Evolutionary conservation across 306 rosid species (phyloP).

Genomic region (Ochetophila trinervis): DNA sequence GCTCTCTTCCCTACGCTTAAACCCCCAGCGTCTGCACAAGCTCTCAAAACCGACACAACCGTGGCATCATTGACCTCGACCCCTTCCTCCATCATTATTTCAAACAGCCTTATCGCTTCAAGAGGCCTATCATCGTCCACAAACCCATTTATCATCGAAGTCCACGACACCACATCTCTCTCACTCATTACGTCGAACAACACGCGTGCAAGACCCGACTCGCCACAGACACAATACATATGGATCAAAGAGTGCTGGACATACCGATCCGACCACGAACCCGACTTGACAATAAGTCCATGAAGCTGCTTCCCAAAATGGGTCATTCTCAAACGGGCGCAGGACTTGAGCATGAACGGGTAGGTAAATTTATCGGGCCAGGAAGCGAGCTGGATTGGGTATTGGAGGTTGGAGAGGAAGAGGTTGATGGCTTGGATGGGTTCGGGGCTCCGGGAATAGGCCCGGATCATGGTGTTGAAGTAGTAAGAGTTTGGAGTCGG

Average conservation of each 20-base stretch:
- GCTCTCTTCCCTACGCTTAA: constrained; percentile 41
- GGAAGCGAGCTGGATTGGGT: constrained; percentile 3
- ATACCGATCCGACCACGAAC: constrained; percentile 34
- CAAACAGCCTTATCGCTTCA: constrained; percentile 43
- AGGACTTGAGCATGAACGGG: constrained; percentile 47
- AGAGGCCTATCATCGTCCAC: constrained; percentile 26
- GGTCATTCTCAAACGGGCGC: constrained; percentile 35
- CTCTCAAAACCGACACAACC: constrained; percentile 39
- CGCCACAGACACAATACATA: constrained; percentile 32
- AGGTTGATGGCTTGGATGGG: constrained; percentile 37
- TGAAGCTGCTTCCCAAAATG: constrained; percentile 47
- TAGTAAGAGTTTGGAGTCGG: constrained; percentile 43
- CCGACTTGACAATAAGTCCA: constrained; percentile 24
- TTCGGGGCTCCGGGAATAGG: constrained; percentile 42
- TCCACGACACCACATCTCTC: constrained; percentile 61
- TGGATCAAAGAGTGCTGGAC: constrained; percentile 37
- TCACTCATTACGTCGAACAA: constrained; percentile 48
- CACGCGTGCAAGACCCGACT: constrained; percentile 28
- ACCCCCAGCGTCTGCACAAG: constrained; percentile 47
- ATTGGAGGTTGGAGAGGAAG: constrained; percentile 33
- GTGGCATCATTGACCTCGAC: constrained; percentile 43
- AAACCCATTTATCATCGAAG: constrained; percentile 42
- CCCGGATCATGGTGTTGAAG: constrained; percentile 52
- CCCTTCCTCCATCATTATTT: constrained; percentile 34
- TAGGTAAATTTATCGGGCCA: constrained; percentile 49